Conservation (phyloP, 345 rosid species). For the Linum tenue region DNA sequence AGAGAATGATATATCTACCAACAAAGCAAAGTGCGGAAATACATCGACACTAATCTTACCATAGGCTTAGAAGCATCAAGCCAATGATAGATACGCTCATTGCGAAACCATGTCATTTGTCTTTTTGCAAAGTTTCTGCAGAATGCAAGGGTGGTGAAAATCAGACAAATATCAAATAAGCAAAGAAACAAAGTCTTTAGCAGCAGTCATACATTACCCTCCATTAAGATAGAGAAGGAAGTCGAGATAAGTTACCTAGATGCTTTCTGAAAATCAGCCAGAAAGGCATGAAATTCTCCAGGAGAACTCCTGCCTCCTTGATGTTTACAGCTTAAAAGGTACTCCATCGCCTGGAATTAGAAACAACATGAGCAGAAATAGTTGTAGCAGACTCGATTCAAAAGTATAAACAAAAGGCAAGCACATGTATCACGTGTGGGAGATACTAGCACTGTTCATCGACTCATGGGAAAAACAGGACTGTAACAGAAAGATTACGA, state of each 20-base stretch:
- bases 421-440: background rate
- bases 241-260: constrained; percentile 50
- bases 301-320: constrained; percentile 53
- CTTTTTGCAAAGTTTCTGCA: constrained; percentile 87
- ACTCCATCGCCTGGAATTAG: constrained; percentile 72
- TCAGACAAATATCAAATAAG: background rate
- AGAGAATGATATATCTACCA: too few relatives aligned
- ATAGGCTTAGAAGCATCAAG: constrained; percentile 77
- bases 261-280: constrained; percentile 71
- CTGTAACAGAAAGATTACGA: too few relatives aligned
- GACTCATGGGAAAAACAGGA: too few relatives aligned
- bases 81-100: constrained; percentile 82
- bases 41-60: constrained; percentile 30
- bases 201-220: too few relatives aligned
- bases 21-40: background rate
- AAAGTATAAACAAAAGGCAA: background rate
- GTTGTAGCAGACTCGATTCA: background rate
- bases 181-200: too few relatives aligned
- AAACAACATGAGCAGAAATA: background rate
- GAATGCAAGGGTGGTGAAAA: background rate
- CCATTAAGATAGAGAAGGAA: background rate
- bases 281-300: constrained; percentile 51
- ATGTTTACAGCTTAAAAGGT: constrained; percentile 47
- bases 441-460: too few relatives aligned
- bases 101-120: constrained; percentile 91